Percentiles rank a stretch among this genome's conserved stretches.
These are phyloP conservation scores for Trametes gibbosa DNA, from an alignment of 768 basidiomycete genomes.

Conservation along the genomic window DNA sequence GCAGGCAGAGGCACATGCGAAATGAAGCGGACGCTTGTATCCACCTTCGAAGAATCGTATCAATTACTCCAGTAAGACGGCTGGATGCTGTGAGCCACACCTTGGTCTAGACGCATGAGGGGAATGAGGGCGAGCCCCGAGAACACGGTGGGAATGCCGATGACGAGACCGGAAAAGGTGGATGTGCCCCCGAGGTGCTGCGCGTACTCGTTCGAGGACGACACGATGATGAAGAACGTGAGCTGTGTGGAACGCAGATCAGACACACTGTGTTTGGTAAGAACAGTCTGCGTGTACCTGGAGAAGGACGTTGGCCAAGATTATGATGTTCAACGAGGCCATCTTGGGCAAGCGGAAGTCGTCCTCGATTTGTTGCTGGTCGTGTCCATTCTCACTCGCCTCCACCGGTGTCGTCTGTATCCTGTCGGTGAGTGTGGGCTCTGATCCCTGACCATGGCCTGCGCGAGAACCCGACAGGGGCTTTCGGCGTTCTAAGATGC, in stretches of 20 bases:
- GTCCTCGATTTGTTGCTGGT: neutral
- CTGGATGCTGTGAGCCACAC: constrained; percentile 29
- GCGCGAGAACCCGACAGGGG: neutral
- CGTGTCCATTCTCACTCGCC: constrained; percentile 21
- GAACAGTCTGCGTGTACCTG: constrained; percentile 34
- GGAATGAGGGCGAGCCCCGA: constrained; percentile 58
- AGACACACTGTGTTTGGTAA: neutral
- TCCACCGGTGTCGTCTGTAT: neutral
- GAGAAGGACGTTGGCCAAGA: constrained; percentile 41
- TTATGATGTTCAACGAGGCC: constrained; percentile 44
- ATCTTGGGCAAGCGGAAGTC: constrained; percentile 50
- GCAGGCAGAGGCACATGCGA: constrained; percentile 52
- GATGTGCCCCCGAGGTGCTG: constrained; percentile 60
- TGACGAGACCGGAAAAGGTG: constrained; percentile 67
- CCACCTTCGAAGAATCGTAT: constrained; percentile 36
- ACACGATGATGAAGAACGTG: constrained; percentile 68
- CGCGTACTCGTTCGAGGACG: constrained; percentile 63
- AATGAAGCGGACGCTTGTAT: constrained; percentile 52
- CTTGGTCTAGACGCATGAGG: constrained; percentile 53
- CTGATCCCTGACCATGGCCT: constrained; percentile 31
- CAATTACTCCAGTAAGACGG: neutral
- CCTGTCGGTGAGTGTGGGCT: too few relatives aligned
- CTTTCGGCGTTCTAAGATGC: neutral
- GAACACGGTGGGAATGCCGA: constrained; percentile 66
- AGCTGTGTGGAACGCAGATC: constrained; percentile 35